Evolutionary conservation across 371 early-diverging fungal genomes (phyloP).

Genomic region (Cladochytrium tenue): DNA sequence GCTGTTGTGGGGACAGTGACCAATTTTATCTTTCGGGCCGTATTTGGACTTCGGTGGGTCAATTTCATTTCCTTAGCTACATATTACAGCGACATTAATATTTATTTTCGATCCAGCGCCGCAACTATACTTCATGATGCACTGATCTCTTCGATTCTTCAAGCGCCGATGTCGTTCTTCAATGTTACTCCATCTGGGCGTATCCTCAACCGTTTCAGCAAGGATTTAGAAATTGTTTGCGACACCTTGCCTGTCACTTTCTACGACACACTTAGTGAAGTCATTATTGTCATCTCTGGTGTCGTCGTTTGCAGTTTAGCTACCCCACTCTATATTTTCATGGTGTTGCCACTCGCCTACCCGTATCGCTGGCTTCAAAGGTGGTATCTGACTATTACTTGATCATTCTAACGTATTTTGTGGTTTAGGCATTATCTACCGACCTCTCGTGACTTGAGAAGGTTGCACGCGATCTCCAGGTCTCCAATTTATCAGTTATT

Average conservation of each 20-base stretch:
- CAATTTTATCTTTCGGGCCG: constrained; percentile 12
- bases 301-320: constrained; percentile 17
- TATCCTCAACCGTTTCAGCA: constrained; percentile 77
- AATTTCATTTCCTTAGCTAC: background rate
- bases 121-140: constrained; percentile 42
- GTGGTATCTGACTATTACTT: constrained; percentile 15
- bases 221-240: constrained; percentile 61
- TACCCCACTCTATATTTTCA: constrained; percentile 11
- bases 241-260: constrained; percentile 16
- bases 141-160: constrained; percentile 61
- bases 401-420: no score
- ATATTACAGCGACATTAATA: background rate
- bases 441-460: constrained; percentile 77
- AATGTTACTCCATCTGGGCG: constrained; percentile 73
- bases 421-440: constrained; percentile 34
- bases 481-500: constrained; percentile 80
- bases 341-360: constrained; percentile 6
- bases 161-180: constrained; percentile 75
- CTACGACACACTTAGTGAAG: constrained; percentile 11
- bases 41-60: constrained; percentile 12
- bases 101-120: constrained; percentile 6
- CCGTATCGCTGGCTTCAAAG: constrained; percentile 26
- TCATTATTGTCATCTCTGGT: constrained; percentile 18
- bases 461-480: constrained; percentile 73
- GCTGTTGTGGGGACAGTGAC: constrained; percentile 9